These are phyloP conservation scores for Russula dissimulans DNA, from an alignment of 768 basidiomycete species.

Conservation along the genomic window DNA sequence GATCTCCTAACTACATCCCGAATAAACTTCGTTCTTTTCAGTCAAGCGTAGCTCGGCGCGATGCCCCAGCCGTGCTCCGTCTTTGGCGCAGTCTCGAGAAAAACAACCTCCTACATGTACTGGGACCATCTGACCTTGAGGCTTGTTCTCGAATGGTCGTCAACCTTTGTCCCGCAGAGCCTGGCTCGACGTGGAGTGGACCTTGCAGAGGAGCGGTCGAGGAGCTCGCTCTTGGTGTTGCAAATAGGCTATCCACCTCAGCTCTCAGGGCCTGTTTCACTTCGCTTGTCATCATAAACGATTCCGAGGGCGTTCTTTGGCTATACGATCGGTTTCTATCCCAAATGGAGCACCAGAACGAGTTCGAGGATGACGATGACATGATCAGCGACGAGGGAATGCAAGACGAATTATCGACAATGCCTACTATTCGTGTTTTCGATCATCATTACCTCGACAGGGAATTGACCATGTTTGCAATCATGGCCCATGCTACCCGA, in stretches of 20 bases:
- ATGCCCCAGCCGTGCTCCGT: slow-evolving; percentile 26
- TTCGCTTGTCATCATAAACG: slow-evolving; percentile 32
- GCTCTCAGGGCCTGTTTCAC: slow-evolving; percentile 45
- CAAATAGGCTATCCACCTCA: slow-evolving; percentile 35
- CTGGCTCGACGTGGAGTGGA: slow-evolving; percentile 2
- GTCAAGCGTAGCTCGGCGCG: slow-evolving; percentile 28
- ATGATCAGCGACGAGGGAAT: neutral
- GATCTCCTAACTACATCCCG: slow-evolving; percentile 23
- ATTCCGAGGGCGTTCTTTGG: slow-evolving; percentile 35
- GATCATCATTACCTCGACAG: slow-evolving; percentile 8
- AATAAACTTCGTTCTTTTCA: slow-evolving; percentile 27
- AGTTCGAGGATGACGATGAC: neutral
- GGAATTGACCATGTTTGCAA: slow-evolving; percentile 40
- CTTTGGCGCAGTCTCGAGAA: slow-evolving; percentile 39
- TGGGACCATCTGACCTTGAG: slow-evolving; percentile 36
- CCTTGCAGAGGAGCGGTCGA: slow-evolving; percentile 21
- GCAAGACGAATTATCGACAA: neutral
- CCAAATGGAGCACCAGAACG: neutral
- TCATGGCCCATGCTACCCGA: slow-evolving; percentile 53
- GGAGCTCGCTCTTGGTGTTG: slow-evolving; percentile 29
- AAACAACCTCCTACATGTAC: slow-evolving; percentile 35
- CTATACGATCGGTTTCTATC: slow-evolving; percentile 26
- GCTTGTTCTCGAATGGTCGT: slow-evolving; percentile 32
- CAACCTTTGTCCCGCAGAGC: slow-evolving; percentile 22
- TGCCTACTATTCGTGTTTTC: neutral